phyloP scores from a whole-genome alignment of 1,139 yeast species.

The Meyerozyma guilliermondii region DNA sequence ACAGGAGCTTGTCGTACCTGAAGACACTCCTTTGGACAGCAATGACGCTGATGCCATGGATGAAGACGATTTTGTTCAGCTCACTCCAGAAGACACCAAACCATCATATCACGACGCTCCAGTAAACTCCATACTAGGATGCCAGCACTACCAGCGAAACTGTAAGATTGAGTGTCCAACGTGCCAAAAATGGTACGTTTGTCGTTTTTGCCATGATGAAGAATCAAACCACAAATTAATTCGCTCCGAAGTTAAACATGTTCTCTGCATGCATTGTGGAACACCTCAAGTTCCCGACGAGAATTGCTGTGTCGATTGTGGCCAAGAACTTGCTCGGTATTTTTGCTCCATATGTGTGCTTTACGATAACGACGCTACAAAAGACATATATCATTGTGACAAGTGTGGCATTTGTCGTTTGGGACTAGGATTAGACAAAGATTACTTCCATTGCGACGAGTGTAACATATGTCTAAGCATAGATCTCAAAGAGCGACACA shows the following conservation, averaged over 20 bases:
- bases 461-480: conserved; percentile 88
- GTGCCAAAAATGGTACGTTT: conserved; percentile 71
- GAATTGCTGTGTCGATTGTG: conserved; percentile 65
- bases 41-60: conserved; percentile 12
- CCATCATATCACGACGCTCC: conserved; percentile 45
- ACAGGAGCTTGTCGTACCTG: conserved; percentile 15
- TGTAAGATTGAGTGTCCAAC: conserved; percentile 80
- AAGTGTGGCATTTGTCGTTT: conserved; percentile 90
- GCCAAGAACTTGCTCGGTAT: conserved; percentile 62
- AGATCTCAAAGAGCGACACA: conserved; percentile 70
- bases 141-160: conserved; percentile 77
- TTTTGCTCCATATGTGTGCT: conserved; percentile 74
- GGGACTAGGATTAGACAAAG: conserved; percentile 83
- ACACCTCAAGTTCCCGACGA: conserved; percentile 67
- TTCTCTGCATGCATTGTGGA: conserved; percentile 77
- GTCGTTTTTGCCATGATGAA: conserved; percentile 84
- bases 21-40: conserved; percentile 2
- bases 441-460: conserved; percentile 85
- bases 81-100: conserved; percentile 44
- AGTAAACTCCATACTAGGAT: conserved; percentile 50
- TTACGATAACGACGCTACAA: conserved; percentile 76
- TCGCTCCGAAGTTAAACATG: conserved; percentile 59
- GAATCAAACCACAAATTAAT: conserved; percentile 53
- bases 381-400: conserved; percentile 86
- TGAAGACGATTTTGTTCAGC: conserved; percentile 31